Evolutionary conservation across 306 rosid genomes (phyloP), one percentile per base, ranked within the genome.

Genomic region (Pyrus betulifolia): DNA sequence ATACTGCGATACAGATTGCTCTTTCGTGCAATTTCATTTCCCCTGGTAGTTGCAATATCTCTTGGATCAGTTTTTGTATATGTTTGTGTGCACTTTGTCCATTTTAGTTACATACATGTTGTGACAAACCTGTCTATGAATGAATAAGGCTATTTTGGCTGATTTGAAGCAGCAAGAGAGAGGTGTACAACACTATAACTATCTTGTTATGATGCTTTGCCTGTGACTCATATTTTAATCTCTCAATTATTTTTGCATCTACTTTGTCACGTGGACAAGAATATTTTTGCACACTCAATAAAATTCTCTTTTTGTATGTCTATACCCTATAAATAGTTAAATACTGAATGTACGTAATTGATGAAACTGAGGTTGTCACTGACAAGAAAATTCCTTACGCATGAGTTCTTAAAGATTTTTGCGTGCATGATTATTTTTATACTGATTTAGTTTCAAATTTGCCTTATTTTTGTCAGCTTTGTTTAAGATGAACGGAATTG

Each of bases 1-100:
- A 87, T 73, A 96, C 99, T 70, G 98, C 99, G 64, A 87, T 96
- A 78, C 99, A 96, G 80, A 96, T 96, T 78, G 99, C 99, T 79
- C 91, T 96, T 80, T 89, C 92, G 51, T 92, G 99, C 92, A 96
- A 96, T 86, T 92, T 96, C 69, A 89, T 96, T 87, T 92, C 96
- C 52, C 98, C 97, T 85, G 99, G 99, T 96, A 80, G 80, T 81
- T 83, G 55, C 70, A 60, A 67, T 80, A 13, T 21, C 55, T 38
- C 49, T 12, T 69, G 8, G 18, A 70, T 59, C 76, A 57, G 11
- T 13, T 44, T 25, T 57, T n/a, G 58, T 63, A 8, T 40, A 57
- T 8, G 49, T 12, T 18, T 42, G 22, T 49, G 18, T 6, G 23
- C 76, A 11, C 30, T n/a, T 64, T 9, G 64, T 79, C 61, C 31